These are phyloP conservation scores for Podaxis sp. DNA, from an alignment of 768 basidiomycete genomes.

Conservation along the genomic window DNA sequence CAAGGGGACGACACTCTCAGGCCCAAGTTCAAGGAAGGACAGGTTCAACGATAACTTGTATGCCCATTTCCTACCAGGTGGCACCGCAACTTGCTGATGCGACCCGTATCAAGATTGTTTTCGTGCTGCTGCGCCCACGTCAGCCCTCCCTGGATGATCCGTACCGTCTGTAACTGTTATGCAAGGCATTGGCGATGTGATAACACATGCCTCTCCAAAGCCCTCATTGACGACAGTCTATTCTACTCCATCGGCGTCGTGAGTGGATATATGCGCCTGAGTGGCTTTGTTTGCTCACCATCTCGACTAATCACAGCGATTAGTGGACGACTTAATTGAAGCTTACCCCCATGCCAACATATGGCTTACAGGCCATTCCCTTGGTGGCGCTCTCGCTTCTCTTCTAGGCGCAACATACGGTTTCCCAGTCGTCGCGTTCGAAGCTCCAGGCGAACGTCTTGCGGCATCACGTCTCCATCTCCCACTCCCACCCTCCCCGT, in stretches of 20 bases:
- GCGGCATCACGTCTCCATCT: conserved; percentile 85
- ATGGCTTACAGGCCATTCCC: conserved; percentile 87
- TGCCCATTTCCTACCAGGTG: conserved; percentile 14
- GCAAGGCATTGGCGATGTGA: conserved; percentile 71
- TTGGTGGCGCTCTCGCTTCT: conserved; percentile 88
- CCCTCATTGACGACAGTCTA: conserved; percentile 85
- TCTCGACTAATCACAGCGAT: conserved; percentile 48
- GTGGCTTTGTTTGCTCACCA: background rate
- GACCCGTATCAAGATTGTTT: conserved; percentile 44
- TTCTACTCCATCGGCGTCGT: conserved; percentile 91
- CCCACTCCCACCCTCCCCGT: conserved; percentile 73
- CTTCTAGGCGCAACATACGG: conserved; percentile 93
- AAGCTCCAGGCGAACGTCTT: conserved; percentile 75
- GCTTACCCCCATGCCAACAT: conserved; percentile 84
- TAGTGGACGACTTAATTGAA: conserved; percentile 83
- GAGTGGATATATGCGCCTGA: conserved; percentile 27
- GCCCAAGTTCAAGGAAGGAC: conserved; percentile 87
- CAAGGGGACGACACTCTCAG: conserved; percentile 83
- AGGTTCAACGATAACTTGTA: conserved; percentile 88
- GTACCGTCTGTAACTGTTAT: conserved; percentile 89
- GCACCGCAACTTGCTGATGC: background rate
- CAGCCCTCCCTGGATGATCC: conserved; percentile 82
- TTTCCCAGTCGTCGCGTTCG: conserved; percentile 86
- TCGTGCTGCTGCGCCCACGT: conserved; percentile 95
- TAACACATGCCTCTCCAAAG: conserved; percentile 75